Evolutionary conservation across 164 flowering plant species (phyloP), one percentile per base, ranked within the genome.

Genomic region (Buxus sempervirens): DNA sequence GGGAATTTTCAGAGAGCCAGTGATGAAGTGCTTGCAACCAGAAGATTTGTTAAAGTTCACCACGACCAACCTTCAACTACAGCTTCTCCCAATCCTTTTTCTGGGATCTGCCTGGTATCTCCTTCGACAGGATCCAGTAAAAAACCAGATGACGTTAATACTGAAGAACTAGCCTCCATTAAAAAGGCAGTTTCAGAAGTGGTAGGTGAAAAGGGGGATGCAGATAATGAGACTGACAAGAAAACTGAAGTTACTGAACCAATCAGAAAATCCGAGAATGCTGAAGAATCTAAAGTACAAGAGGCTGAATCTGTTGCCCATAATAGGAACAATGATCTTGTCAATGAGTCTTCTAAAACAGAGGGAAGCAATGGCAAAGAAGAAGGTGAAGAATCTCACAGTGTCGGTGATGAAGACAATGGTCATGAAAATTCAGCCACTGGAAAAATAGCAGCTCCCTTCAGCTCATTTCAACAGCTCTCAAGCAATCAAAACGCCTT

Each of bases 401-500:
- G 73, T n/a, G 70, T 48, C 32, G 71, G 20, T 24, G 71, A 68
- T 22, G 70, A 79, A 69, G 84, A 74, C 13, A 59, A 48, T 64
- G 75, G 65, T 15, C 64, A 26, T 38, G 78, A 72, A 64, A 73
- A 70, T 65, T 61, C 60, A 45, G 79, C 75, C 45, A 62, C 80
- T 53, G 60, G 70, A 66, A 78, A 41, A 5, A 81, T 74, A 26
- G 60, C 81, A 71, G 64, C 85, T 53, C 70, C 82, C 28, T 55
- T 88, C 69, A 94, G 80, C 75, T 90, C 97, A 20, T 94, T 94
- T 70, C 88, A 77, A 68, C 93, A 89, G 75, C 85, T 90, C 56
- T 91, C 98, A 21, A 89, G 91, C 60, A 83, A 76, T 77, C 87
- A 89, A 79, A 94, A 94, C 80, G 97, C 98, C n/a, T 94, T 91